Conservation (phyloP, 257 asterid genomes). For the Fraxinus cuspidata region DNA sequence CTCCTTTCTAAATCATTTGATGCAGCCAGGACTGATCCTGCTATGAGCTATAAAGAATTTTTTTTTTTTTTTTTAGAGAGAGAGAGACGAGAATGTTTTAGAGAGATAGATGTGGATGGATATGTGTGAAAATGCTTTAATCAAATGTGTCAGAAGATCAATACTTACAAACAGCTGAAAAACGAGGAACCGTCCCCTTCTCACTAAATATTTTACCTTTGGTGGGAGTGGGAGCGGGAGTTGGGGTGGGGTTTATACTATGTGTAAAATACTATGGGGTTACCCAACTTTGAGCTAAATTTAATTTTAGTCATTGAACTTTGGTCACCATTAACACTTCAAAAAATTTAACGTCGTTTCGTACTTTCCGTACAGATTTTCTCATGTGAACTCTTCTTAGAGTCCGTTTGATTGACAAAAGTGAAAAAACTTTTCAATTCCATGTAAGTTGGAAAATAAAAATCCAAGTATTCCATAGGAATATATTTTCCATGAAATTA, state of each 20-base stretch:
- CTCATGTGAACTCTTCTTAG: too few relatives aligned
- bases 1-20: constrained; percentile 64
- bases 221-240: neutral
- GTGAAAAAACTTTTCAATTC: too few relatives aligned
- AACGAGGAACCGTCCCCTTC: constrained; percentile 95
- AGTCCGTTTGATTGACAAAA: too few relatives aligned
- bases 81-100: constrained; percentile 25
- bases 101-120: constrained; percentile 40
- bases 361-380: too few relatives aligned
- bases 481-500: too few relatives aligned
- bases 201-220: constrained; percentile 35
- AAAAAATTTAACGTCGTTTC: neutral
- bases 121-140: constrained; percentile 46
- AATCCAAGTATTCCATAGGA: too few relatives aligned
- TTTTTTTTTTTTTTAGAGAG: constrained; percentile 46
- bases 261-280: neutral
- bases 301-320: neutral
- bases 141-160: constrained; percentile 71
- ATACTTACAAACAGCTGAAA: constrained; percentile 55
- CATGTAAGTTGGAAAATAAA: too few relatives aligned
- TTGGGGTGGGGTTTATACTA: neutral
- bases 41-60: constrained; percentile 46
- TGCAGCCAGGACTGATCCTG: constrained; percentile 34
- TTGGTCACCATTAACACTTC: neutral
- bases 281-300: neutral